Conservation (phyloP, 148 eudicot genomes). For the Persicaria tinctoria region DNA sequence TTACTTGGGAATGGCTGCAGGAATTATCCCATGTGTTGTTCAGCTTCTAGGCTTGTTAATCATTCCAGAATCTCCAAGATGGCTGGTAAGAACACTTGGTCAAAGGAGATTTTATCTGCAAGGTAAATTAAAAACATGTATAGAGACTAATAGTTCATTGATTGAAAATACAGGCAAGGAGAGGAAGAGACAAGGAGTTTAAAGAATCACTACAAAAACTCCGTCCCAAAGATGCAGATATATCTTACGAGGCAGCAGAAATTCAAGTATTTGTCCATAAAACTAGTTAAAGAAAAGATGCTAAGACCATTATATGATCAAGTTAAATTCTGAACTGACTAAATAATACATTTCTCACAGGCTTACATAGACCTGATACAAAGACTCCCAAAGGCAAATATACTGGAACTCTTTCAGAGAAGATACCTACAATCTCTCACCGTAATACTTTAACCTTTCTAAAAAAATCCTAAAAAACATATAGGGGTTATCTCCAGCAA, state of each 20-base stretch:
- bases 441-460: constrained; percentile 25
- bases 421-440: constrained; percentile 57
- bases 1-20: constrained; percentile 37
- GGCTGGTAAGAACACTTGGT: constrained; percentile 57
- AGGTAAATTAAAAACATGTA: neutral
- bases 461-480: neutral
- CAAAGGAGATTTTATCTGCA: too few species aligned
- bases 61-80: constrained; percentile 96
- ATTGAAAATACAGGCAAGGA: constrained; percentile 51
- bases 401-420: constrained; percentile 71
- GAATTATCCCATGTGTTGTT: constrained; percentile 63
- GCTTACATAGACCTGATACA: constrained; percentile 55
- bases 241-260: constrained; percentile 67
- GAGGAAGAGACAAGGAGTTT: constrained; percentile 55
- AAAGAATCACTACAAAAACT: constrained; percentile 55
- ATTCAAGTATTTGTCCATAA: constrained; percentile 40
- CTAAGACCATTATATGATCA: neutral
- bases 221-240: constrained; percentile 60
- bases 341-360: constrained; percentile 25
- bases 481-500: neutral
- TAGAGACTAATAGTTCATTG: neutral
- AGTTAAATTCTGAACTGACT: neutral
- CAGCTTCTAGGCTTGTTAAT: constrained; percentile 58
- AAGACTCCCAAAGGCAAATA: constrained; percentile 58
- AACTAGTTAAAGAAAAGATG: neutral